Conservation (phyloP, 2,329 filamentous ascomycete species). For the Apiospora rasikravindrae region DNA sequence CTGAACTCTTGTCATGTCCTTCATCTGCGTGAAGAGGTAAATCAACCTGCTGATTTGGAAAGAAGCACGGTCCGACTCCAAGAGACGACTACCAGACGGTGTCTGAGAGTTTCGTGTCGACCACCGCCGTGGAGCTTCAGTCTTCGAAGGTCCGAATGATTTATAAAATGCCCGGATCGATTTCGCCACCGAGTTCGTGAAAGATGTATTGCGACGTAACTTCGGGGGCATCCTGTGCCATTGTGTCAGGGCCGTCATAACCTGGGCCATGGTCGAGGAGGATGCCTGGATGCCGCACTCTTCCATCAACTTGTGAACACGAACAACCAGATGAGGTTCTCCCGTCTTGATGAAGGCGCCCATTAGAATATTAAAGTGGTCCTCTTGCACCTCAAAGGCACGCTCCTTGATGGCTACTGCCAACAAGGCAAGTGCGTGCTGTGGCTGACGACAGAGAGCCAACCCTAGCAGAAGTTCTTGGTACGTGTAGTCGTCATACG, state of each 20-base stretch:
- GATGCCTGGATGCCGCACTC: conserved; percentile 48
- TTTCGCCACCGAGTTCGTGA: background rate
- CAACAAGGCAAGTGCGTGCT: conserved; percentile 56
- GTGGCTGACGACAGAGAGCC: conserved; percentile 53
- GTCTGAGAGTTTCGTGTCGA: background rate
- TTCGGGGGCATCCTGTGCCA: conserved; percentile 38
- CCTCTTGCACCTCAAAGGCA: conserved; percentile 50
- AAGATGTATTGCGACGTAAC: conserved; percentile 7
- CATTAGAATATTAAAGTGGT: conserved; percentile 61
- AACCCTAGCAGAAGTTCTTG: conserved; percentile 55
- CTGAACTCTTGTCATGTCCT: conserved; percentile 58
- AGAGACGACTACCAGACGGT: background rate
- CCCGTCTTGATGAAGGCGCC: conserved; percentile 52
- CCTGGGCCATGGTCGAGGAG: conserved; percentile 48
- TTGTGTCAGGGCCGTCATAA: conserved; percentile 48
- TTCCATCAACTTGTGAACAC: conserved; percentile 50
- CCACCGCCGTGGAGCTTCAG: background rate
- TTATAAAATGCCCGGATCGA: conserved; percentile 20
- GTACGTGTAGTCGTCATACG: conserved; percentile 58
- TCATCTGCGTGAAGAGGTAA: conserved; percentile 48
- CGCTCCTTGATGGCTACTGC: conserved; percentile 48
- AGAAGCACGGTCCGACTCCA: background rate
- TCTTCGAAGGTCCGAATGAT: conserved; percentile 14
- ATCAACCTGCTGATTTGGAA: conserved; percentile 48
- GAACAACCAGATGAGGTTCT: conserved; percentile 48